A percentile compares a stretch with the other conserved stretches of the same genome.
Evolutionary conservation across 2,329 filamentous ascomycete genomes (phyloP).

Genomic region (Ceratocystis papillata): DNA sequence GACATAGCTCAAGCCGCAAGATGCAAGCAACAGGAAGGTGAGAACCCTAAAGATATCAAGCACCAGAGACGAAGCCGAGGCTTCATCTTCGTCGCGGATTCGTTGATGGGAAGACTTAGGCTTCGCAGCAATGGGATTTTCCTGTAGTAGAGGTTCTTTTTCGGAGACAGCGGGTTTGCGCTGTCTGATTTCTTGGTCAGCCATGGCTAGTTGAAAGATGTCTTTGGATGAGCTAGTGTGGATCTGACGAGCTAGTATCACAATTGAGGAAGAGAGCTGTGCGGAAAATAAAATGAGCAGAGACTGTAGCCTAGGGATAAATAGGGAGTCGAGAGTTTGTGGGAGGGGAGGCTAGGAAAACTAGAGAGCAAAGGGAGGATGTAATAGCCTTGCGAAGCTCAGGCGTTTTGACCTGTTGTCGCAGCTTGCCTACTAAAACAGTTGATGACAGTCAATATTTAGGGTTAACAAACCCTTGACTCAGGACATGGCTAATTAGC

Average conservation of each 20-base stretch:
- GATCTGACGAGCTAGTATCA: not conserved
- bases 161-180: slow-evolving; percentile 17
- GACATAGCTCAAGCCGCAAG: slow-evolving; percentile 63
- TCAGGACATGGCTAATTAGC: not conserved
- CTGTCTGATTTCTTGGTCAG: slow-evolving; percentile 19
- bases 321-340: not conserved
- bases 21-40: slow-evolving; percentile 54
- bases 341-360: too few relatives aligned
- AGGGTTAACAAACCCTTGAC: not conserved
- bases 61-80: slow-evolving; percentile 35
- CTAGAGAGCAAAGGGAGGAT: not conserved
- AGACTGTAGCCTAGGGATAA: too few relatives aligned
- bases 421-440: slow-evolving; percentile 1
- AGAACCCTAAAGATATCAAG: slow-evolving; percentile 61
- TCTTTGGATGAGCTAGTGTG: not conserved
- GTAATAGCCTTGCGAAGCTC: not conserved
- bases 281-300: too few relatives aligned
- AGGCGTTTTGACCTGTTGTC: not conserved
- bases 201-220: slow-evolving; percentile 6
- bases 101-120: slow-evolving; percentile 25
- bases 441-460: not conserved
- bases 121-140: not conserved
- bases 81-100: slow-evolving; percentile 51
- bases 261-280: not conserved
- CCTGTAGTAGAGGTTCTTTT: not conserved